A percentile compares a stretch with the other conserved stretches of the same genome.
phyloP scores from a whole-genome alignment of 2,329 filamentous ascomycete genomes.

The Ceratocystis papillata region DNA sequence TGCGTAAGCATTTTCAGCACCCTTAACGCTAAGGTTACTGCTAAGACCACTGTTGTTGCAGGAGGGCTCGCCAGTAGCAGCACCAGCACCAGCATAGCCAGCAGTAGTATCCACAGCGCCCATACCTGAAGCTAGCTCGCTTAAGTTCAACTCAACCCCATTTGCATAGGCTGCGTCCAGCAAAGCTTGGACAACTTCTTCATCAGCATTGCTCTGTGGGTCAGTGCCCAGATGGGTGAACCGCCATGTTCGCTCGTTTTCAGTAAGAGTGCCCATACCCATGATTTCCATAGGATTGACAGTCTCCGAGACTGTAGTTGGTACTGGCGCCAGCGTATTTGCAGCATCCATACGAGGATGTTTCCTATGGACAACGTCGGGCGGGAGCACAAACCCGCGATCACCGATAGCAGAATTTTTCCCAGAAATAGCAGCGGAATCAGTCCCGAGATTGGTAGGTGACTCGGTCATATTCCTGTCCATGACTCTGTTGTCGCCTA shows the following conservation, averaged over 20 bases:
- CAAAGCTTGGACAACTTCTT: slow-evolving; percentile 2
- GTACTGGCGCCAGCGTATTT: background rate
- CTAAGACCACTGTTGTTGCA: background rate
- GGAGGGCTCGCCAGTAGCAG: background rate
- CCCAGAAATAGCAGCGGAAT: background rate
- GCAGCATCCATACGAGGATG: background rate
- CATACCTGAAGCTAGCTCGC: background rate
- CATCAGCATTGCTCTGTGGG: background rate
- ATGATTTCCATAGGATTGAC: slow-evolving; percentile 16
- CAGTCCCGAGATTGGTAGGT: slow-evolving; percentile 29
- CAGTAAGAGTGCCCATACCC: slow-evolving; percentile 7
- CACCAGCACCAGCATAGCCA: slow-evolving; percentile 5
- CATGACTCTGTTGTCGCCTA: slow-evolving; percentile 8
- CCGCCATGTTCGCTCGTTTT: slow-evolving; percentile 12
- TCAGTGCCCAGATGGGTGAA: slow-evolving; percentile 7
- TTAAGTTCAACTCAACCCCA: background rate
- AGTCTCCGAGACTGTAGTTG: slow-evolving; percentile 8
- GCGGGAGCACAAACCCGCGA: slow-evolving; percentile 13
- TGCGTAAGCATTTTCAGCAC: slow-evolving; percentile 2
- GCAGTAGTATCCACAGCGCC: background rate
- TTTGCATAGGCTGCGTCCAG: background rate
- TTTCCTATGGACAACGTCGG: background rate
- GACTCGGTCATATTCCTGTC: slow-evolving; percentile 23
- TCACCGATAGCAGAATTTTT: slow-evolving; percentile 1
- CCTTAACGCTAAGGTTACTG: background rate